Conservation (phyloP, 1,284 basidiomycete genomes). For the Rhodofomes roseus region DNA sequence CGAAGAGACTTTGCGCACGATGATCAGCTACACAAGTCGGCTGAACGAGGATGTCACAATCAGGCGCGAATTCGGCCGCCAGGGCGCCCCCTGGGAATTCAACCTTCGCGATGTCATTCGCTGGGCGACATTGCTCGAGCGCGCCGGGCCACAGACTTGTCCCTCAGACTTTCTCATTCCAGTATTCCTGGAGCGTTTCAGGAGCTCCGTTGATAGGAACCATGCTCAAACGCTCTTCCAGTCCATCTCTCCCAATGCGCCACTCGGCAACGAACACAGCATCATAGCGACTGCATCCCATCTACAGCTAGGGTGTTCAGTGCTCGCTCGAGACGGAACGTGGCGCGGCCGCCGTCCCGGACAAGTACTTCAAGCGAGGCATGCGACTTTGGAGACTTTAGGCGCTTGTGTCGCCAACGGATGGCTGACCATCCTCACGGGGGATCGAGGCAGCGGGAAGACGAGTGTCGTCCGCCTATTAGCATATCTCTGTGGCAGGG, state of each 20-base stretch:
- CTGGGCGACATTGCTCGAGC: slow-evolving; percentile 71
- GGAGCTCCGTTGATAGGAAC: slow-evolving; percentile 63
- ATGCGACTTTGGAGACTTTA: slow-evolving; percentile 73
- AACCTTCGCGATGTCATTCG: slow-evolving; percentile 95
- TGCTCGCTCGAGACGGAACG: slow-evolving; percentile 43
- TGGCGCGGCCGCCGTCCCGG: slow-evolving; percentile 37
- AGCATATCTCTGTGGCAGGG: slow-evolving; percentile 69
- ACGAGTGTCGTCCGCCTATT: slow-evolving; percentile 71
- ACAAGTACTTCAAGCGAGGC: slow-evolving; percentile 59
- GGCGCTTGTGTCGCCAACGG: slow-evolving; percentile 73
- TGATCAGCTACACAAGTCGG: slow-evolving; percentile 83
- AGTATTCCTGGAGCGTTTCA: slow-evolving; percentile 87
- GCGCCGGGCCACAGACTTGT: slow-evolving; percentile 36
- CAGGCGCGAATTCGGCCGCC: slow-evolving; percentile 70
- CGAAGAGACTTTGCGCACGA: slow-evolving; percentile 53
- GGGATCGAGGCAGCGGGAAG: slow-evolving; percentile 77
- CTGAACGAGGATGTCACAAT: slow-evolving; percentile 73
- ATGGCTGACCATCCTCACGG: slow-evolving; percentile 90
- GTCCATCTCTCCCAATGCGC: slow-evolving; percentile 44
- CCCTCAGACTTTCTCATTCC: slow-evolving; percentile 66
- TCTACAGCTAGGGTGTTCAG: slow-evolving; percentile 73
- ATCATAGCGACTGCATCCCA: slow-evolving; percentile 49
- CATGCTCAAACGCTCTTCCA: slow-evolving; percentile 63
- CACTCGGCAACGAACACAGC: slow-evolving; percentile 22
- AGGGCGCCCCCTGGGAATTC: slow-evolving; percentile 98